Conservation (phyloP, 2,329 filamentous ascomycete genomes). For the Verticillium isaacii region DNA sequence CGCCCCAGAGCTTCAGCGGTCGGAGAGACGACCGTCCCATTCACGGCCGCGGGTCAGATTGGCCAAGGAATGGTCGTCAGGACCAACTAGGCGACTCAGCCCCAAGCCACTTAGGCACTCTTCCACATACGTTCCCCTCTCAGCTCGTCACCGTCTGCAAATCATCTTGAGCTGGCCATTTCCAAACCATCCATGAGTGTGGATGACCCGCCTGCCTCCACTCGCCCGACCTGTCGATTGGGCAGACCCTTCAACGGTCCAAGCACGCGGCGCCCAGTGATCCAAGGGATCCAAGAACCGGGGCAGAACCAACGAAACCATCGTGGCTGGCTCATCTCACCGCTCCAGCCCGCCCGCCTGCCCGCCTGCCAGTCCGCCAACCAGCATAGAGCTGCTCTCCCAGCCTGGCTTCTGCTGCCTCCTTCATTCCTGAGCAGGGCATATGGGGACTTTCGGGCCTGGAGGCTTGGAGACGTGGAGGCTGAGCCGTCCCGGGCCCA, state of each 20-base stretch:
- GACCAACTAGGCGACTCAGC: constrained; percentile 1
- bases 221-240: neutral
- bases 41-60: neutral
- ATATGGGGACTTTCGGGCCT: neutral
- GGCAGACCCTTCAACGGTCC: neutral
- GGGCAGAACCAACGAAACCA: neutral
- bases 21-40: neutral
- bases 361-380: no score
- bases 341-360: neutral
- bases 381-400: no score
- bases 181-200: neutral
- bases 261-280: neutral
- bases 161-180: neutral
- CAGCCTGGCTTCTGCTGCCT: neutral
- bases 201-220: neutral
- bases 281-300: neutral
- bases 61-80: neutral
- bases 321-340: neutral
- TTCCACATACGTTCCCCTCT: neutral
- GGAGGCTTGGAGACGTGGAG: neutral
- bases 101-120: constrained; percentile 1
- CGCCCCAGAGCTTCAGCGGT: neutral
- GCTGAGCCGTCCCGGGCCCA: neutral
- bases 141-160: neutral
- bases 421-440: neutral